A percentile compares a stretch with the other conserved stretches of the same genome.
phyloP scores from a whole-genome alignment of 1,284 basidiomycete species.

The Marasmius tenuissimus region DNA sequence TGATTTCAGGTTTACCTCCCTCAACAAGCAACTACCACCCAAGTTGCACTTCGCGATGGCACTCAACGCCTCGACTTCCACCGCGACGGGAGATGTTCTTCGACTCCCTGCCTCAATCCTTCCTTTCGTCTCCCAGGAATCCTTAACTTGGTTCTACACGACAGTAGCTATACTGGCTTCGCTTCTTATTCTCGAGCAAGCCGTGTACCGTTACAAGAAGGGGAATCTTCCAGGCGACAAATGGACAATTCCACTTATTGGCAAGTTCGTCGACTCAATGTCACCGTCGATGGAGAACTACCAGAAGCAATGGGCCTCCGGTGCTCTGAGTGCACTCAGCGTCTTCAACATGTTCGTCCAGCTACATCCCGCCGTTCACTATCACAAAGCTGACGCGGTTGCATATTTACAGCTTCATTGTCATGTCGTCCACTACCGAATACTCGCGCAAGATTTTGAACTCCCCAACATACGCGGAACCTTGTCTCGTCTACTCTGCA shows the following conservation, averaged over 20 bases:
- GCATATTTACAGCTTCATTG: constrained; percentile 75
- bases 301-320: constrained; percentile 86
- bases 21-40: neutral
- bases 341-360: constrained; percentile 91
- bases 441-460: constrained; percentile 92
- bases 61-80: constrained; percentile 34
- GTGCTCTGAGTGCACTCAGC: constrained; percentile 81
- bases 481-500: constrained; percentile 92
- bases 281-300: constrained; percentile 88
- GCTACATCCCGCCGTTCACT: constrained; percentile 3
- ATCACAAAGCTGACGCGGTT: constrained; percentile 9
- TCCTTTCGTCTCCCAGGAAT: constrained; percentile 32
- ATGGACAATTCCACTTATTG: constrained; percentile 95
- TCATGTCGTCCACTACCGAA: constrained; percentile 92
- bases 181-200: constrained; percentile 79
- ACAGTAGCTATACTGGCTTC: constrained; percentile 59
- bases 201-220: constrained; percentile 87
- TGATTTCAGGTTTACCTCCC: neutral
- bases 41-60: constrained; percentile 30
- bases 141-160: constrained; percentile 64
- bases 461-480: constrained; percentile 86
- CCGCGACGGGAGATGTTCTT: constrained; percentile 38
- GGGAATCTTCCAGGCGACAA: constrained; percentile 79
- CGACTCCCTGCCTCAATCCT: constrained; percentile 48
- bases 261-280: constrained; percentile 89